These are phyloP conservation scores for Pugionium dolabratum DNA, from an alignment of 345 rosid genomes.

Conservation along the genomic window DNA sequence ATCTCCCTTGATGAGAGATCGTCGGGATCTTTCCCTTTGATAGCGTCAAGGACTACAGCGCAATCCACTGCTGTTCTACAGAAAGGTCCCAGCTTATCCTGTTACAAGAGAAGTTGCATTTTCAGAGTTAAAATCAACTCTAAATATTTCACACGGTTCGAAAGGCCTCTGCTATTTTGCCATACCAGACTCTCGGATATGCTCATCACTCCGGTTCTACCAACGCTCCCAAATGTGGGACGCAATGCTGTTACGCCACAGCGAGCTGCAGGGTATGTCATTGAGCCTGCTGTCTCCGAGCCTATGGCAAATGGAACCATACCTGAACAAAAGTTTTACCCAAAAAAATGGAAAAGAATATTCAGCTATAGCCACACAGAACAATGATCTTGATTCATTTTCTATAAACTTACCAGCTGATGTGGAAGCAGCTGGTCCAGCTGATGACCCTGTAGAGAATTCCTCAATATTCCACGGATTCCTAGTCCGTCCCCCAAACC, in stretches of 20 bases:
- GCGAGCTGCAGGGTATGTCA: slow-evolving; percentile 74
- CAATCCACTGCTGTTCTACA: slow-evolving; percentile 60
- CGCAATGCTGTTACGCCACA: slow-evolving; percentile 87
- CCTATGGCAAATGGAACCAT: slow-evolving; percentile 95
- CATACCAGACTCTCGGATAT: slow-evolving; percentile 80
- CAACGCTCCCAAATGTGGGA: slow-evolving; percentile 80
- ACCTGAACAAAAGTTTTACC: slow-evolving; percentile 39
- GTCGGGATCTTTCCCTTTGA: slow-evolving; percentile 75
- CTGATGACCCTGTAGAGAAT: slow-evolving; percentile 86
- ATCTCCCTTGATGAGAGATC: slow-evolving; percentile 82
- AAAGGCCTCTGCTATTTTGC: neutral
- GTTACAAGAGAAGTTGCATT: slow-evolving; percentile 25
- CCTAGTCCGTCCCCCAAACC: slow-evolving; percentile 87
- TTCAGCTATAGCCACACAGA: neutral
- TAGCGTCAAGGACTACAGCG: slow-evolving; percentile 57
- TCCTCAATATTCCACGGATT: slow-evolving; percentile 96
- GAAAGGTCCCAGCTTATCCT: slow-evolving; percentile 91
- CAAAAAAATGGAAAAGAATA: neutral
- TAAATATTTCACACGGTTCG: neutral
- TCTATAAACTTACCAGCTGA: slow-evolving; percentile 57
- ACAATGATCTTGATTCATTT: slow-evolving; percentile 11
- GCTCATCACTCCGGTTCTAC: slow-evolving; percentile 90
- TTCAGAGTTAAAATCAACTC: neutral
- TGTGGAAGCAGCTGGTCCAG: slow-evolving; percentile 91
- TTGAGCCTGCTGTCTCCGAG: slow-evolving; percentile 91